These are phyloP conservation scores for Colletotrichum abscissum DNA, from an alignment of 2,329 filamentous ascomycete species.

Conservation along the genomic window DNA sequence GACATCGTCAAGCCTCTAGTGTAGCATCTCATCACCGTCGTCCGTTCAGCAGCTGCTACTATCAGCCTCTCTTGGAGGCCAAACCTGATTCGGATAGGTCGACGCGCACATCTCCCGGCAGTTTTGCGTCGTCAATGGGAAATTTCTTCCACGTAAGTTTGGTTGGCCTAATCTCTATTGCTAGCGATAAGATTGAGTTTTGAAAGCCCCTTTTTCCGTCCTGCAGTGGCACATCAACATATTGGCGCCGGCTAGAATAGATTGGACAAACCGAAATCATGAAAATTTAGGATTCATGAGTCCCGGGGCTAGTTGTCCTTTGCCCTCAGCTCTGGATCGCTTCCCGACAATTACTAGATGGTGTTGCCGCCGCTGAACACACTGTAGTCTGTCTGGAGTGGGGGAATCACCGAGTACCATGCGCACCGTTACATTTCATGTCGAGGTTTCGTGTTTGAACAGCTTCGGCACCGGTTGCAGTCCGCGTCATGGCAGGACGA, in stretches of 20 bases:
- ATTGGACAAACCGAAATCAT: not conserved
- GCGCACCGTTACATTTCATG: not conserved
- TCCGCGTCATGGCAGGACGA: not conserved
- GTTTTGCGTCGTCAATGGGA: not conserved
- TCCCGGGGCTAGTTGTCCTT: not conserved
- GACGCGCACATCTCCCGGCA: not conserved
- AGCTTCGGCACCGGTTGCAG: constrained; percentile 3
- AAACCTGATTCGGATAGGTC: not conserved
- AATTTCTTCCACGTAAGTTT: not conserved
- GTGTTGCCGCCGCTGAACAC: not conserved
- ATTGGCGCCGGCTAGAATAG: not conserved
- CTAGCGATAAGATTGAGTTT: constrained; percentile 3
- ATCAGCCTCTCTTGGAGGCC: constrained; percentile 1
- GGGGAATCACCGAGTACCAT: not conserved
- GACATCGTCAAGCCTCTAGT: not conserved
- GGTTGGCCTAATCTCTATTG: not conserved
- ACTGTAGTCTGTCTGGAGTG: not conserved
- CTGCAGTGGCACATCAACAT: not conserved
- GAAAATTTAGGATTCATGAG: too few relatives aligned
- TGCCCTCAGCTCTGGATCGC: not conserved
- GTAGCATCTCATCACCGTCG: not conserved
- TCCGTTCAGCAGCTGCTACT: not conserved
- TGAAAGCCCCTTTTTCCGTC: constrained; percentile 10
- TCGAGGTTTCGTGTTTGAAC: constrained; percentile 1
- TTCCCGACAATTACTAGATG: not conserved